These are phyloP conservation scores for Ceratobasidium sp. DNA, from an alignment of 1,284 basidiomycete species.

Conservation along the genomic window DNA sequence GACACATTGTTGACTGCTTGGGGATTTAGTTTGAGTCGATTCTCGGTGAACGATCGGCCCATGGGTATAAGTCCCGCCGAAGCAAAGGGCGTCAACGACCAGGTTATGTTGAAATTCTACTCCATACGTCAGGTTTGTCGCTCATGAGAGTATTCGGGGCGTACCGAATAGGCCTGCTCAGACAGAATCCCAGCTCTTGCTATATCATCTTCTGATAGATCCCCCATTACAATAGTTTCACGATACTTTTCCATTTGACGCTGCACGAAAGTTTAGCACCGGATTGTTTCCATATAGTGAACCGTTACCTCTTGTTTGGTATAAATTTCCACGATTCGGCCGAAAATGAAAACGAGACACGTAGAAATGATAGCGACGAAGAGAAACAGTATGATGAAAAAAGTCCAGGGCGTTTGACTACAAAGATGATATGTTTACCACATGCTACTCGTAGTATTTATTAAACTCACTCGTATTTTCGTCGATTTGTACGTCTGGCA, in stretches of 20 bases:
- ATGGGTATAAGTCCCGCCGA: conserved; percentile 22
- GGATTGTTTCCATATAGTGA: not conserved
- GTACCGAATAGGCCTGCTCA: conserved; percentile 23
- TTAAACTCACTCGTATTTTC: conserved; percentile 29
- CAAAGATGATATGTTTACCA: no score
- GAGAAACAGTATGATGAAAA: conserved; percentile 26
- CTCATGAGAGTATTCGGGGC: not conserved
- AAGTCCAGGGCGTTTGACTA: conserved; percentile 31
- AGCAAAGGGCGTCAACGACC: conserved; percentile 26
- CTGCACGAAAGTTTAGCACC: not conserved
- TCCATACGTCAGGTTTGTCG: not conserved
- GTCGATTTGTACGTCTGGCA: conserved; percentile 19
- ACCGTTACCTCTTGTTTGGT: conserved; percentile 28
- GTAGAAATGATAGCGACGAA: conserved; percentile 15
- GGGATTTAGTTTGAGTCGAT: conserved; percentile 2
- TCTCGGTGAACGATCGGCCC: conserved; percentile 7
- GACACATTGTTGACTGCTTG: conserved; percentile 16
- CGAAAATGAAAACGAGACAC: conserved; percentile 34
- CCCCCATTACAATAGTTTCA: conserved; percentile 19
- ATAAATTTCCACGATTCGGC: conserved; percentile 34
- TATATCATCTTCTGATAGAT: conserved; percentile 15
- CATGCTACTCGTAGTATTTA: no score
- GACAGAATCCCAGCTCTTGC: not conserved
- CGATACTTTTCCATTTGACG: not conserved
- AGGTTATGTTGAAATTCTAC: conserved; percentile 37